Base-by-base conservation (phyloP, 768 basidiomycete species). In the Termitomyces sp. region DNA sequence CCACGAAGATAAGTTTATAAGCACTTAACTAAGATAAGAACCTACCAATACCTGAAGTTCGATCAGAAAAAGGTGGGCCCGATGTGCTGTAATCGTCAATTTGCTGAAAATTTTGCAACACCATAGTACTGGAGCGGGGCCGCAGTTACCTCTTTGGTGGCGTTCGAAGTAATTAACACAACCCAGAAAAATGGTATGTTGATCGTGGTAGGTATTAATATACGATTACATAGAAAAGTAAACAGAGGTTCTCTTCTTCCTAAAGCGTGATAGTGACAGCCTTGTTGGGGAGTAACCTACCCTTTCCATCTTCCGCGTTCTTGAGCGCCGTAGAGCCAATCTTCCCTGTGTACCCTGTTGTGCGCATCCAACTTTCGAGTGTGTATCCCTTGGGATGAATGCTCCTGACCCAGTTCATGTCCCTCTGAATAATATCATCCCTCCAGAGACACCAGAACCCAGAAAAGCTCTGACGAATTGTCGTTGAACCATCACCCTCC, bases 361-460 rank as follows among this genome's bases (percentile, higher is more conserved):
- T 62, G 57, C 66, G 67, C 69, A 78, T 75, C 76, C 76, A 78
- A 38, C 59, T 70, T 62, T 75, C 75, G 23, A 78, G 60, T 1
- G 70, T 71, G 47, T 71, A 58, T 3, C 65, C 63, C 9, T 61
- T 59, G 0, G 77, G 75, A 63, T 79, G 69, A 15, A 77, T 63
- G 12, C 63, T 67, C 49, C 71, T 62, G 26, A 79, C 67, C 75
- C 77, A 78, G 6, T 73, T 71, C 70, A 76, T 72, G 56, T 81
- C 73, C 60, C 73, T 66, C 60, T 65, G 69, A 41, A 80, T 63
- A 35, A 78, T 61, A 58, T 73, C 72, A 51, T 81, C 79, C 31
- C 75, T 63, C 68, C 69, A 80, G 50, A 71, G 53, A 12, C 67
- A 67, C 75, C 75, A 81, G 65, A 73, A 78, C 3, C 68, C 72